These are phyloP conservation scores for Castanospermum australe DNA, from an alignment of 306 rosid species.

Conservation along the genomic window DNA sequence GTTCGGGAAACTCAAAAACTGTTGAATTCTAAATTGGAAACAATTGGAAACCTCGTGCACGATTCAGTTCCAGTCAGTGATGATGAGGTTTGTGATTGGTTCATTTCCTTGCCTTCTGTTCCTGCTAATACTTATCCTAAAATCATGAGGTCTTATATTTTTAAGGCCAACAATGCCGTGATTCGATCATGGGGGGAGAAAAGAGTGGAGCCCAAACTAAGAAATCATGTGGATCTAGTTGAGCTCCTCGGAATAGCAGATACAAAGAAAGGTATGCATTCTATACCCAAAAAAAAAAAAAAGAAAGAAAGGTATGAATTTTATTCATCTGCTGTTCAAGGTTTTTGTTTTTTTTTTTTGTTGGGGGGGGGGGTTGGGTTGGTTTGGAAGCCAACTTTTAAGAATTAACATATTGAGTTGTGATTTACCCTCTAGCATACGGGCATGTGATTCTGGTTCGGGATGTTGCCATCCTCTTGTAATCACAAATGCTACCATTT, in stretches of 20 bases:
- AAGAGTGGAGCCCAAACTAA: constrained; percentile 74
- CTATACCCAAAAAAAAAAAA: no score
- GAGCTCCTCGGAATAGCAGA: constrained; percentile 76
- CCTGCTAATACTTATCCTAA: neutral
- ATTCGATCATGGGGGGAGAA: constrained; percentile 87
- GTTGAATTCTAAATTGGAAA: constrained; percentile 68
- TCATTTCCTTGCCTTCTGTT: neutral
- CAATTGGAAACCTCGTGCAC: constrained; percentile 86
- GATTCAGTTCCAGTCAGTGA: constrained; percentile 77
- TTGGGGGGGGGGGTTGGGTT: no score
- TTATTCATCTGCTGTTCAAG: neutral
- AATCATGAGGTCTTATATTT: neutral
- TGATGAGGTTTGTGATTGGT: constrained; percentile 64
- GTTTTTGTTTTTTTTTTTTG: neutral
- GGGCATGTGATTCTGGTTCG: neutral
- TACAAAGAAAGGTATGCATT: constrained; percentile 49
- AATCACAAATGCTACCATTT: neutral
- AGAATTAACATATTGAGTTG: neutral
- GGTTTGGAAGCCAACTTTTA: neutral
- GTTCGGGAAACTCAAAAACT: constrained; percentile 50
- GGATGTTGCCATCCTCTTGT: neutral
- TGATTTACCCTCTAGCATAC: neutral
- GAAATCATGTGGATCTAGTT: constrained; percentile 79
- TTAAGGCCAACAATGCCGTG: constrained; percentile 75
- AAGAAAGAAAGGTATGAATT: constrained; percentile 52